Evolutionary conservation across 805 yeast species (phyloP), one percentile per base, ranked within the genome.

Genomic region (Wickerhamomyces hampshirensis): DNA sequence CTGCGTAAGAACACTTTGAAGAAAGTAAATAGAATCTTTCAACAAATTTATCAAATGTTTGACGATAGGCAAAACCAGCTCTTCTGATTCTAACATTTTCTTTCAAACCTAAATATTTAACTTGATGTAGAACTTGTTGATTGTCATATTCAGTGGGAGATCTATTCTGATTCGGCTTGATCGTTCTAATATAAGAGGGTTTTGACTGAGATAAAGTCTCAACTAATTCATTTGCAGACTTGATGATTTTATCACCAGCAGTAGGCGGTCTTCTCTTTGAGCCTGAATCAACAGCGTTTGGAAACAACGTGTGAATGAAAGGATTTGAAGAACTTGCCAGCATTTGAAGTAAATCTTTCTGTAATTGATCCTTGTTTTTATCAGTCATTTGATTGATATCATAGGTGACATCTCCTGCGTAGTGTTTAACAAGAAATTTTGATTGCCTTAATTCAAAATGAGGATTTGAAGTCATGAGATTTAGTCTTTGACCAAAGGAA

Each of bases 31-130:
- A 91, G 58, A 93, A 93, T 55, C 98, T 72, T 62, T 93, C 96
- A 13, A 87, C 96, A 56, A 93, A 93, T 60, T 89, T 89, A 41
- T 93, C 97, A 61, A 88, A 93, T 0, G 96, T 85, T 47, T 94
- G 95, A 63, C 98, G 81, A 55, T 89, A 93, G 1, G 98, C 98
- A 62, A 93, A 93, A 32, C 98, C 98, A 0, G 98, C 98, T 68
- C 98, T 83, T 70, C 98, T 79, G 48, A 93, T 93, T 45, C 98
- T 77, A 34, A 93, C 98, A 60, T 93, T 93, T 61, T 93, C 98
- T 56, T 93, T 93, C 60, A 93, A 69, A 58, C 98, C 98, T 47
- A 93, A 71, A 60, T 93, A 93, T 56, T 93, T 93, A 48, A 93
- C 82, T 66, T 93, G 98, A 61, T 93, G 98, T 47, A 93, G 68